These are phyloP conservation scores for Cystobasidium slooffiae DNA, from an alignment of 1,284 basidiomycete genomes.

Conservation along the genomic window DNA sequence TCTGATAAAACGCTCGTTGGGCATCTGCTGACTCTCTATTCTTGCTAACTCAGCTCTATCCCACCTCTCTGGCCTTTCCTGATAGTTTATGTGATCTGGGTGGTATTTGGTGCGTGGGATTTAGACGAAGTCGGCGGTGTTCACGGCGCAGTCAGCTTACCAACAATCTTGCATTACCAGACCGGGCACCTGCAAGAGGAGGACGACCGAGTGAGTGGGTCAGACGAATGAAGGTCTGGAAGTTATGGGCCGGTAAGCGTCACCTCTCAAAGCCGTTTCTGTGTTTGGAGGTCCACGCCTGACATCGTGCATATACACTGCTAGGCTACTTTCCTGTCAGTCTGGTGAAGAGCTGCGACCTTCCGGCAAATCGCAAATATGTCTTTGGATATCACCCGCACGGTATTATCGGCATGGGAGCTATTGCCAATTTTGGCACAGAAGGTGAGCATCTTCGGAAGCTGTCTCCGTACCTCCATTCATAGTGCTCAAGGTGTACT, in stretches of 20 bases:
- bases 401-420: conserved; percentile 85
- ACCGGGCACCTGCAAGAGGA: conserved; percentile 76
- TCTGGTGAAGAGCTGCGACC: conserved; percentile 61
- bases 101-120: conserved; percentile 47
- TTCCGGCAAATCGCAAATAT: conserved; percentile 88
- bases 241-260: conserved; percentile 86
- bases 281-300: not conserved
- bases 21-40: too few species aligned
- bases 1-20: too few species aligned
- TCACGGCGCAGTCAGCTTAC: too few species aligned
- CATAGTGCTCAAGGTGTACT: conserved; percentile 10
- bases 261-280: conserved; percentile 75
- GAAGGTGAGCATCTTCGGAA: conserved; percentile 66
- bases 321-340: conserved; percentile 35
- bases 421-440: conserved; percentile 84
- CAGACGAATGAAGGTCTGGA: conserved; percentile 73
- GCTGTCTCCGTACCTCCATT: not conserved
- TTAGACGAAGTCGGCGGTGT: not conserved
- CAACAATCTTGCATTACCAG: conserved; percentile 58
- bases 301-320: conserved; percentile 1
- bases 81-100: conserved; percentile 81
- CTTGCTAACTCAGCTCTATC: conserved; percentile 68
- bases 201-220: conserved; percentile 80
- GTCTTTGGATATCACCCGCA: conserved; percentile 96
- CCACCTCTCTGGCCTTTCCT: conserved; percentile 87